Evolutionary conservation across 2,329 filamentous ascomycete species (phyloP).

Genomic region (Aspergillus awamori): DNA sequence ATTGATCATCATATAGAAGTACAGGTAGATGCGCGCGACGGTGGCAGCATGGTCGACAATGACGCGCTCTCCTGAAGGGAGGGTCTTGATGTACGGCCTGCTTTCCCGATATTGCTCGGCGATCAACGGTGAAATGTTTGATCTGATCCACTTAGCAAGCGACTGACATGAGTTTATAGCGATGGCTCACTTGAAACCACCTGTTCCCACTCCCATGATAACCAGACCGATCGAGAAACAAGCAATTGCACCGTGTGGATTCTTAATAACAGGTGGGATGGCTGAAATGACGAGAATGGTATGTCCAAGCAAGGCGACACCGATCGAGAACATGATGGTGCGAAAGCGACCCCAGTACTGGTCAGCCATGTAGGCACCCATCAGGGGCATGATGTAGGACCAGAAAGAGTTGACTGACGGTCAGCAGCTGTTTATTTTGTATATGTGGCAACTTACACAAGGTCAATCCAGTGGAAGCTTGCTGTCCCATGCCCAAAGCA

Average conservation of each 20-base stretch:
- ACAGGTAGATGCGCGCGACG: constrained; percentile 68
- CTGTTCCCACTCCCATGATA: constrained; percentile 74
- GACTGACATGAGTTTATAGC: no score
- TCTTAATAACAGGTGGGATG: constrained; percentile 63
- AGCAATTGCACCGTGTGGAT: constrained; percentile 61
- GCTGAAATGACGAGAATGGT: constrained; percentile 67
- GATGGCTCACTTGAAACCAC: constrained; percentile 67
- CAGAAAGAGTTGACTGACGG: constrained; percentile 61
- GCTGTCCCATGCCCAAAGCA: constrained; percentile 62
- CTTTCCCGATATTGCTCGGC: constrained; percentile 69
- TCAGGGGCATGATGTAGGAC: constrained; percentile 62
- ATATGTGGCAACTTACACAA: constrained; percentile 42
- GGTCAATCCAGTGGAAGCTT: constrained; percentile 55
- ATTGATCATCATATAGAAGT: constrained; percentile 74
- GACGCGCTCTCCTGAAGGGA: constrained; percentile 64
- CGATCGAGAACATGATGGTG: constrained; percentile 69
- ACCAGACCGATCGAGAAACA: constrained; percentile 67
- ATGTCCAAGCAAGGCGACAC: constrained; percentile 67
- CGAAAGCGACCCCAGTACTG: constrained; percentile 69
- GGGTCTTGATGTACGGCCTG: constrained; percentile 59
- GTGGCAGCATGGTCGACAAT: constrained; percentile 72
- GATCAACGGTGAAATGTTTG: constrained; percentile 73
- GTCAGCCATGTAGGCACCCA: constrained; percentile 66
- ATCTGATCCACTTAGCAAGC: constrained; percentile 27
- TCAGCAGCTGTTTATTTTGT: not conserved